Evolutionary conservation across 768 basidiomycete genomes (phyloP), one percentile per base, ranked within the genome.

Genomic region (Ramaria sp.): DNA sequence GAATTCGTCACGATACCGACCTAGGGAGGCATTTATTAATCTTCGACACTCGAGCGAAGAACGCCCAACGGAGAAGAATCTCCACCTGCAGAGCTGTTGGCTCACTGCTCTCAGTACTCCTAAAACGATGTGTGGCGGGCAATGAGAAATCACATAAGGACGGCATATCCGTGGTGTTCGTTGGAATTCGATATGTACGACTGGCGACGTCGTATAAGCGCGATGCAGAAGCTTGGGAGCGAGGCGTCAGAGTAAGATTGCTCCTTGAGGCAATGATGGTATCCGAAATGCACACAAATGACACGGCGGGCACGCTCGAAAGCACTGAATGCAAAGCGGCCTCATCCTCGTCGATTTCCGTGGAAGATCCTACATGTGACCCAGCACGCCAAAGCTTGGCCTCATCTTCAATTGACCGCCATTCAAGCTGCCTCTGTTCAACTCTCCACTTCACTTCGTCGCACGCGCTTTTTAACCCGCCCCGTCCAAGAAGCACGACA

Each of bases 1-100:
- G 91, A 91, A 62, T 96, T 97, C 0, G 94, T 94, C 3, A 92
- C 89, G 2, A 97, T 78, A 0, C 86, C 89, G 20, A 99, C 71
- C 65, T 77, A 74, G 1, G 76, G 43, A 51, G n/a, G 19, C 17
- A 12, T 19, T 27, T 13, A 42, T 57, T 11, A 54, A 46, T 34
- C 12, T 31, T 24, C 22, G 15, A 45, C 41, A 27, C 48, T 30
- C 24, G n/a, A 37, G 12, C 11, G 7, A 20, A 24, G 11, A 46
- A 39, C 19, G 17, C 45, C 39, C 42, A 33, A 39, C 51, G 34
- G 34, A 52, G n/a, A 15, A 52, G 7, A 27, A 19, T 6, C 27
- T 53, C 24, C 15, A 57, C 55, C 55, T 88, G 88, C 0, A 90
- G 69, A 2, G 82, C 65, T 1, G 79, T 78, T 15, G 74, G 70